A percentile compares a stretch with the other conserved stretches of the same genome.
phyloP scores from a whole-genome alignment of 208 protist genomes.

The Leptomonas pyrrhocoris region DNA sequence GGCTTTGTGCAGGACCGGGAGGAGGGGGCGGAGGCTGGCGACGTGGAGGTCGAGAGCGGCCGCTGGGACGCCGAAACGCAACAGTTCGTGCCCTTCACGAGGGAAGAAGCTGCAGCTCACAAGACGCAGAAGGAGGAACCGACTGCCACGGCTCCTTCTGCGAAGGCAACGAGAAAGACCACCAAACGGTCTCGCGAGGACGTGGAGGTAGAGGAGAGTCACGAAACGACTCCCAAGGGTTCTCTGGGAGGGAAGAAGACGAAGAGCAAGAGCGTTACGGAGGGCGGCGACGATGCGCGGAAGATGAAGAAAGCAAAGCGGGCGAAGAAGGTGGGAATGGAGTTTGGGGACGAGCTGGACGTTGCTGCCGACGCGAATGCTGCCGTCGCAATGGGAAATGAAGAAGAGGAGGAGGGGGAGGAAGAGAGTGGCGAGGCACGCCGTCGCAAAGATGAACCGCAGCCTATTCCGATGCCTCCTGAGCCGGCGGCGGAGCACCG shows the following conservation, averaged over 20 bases:
- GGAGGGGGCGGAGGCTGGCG: slow-evolving; percentile 66
- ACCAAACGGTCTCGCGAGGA: slow-evolving; percentile 24
- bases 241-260: slow-evolving; percentile 4
- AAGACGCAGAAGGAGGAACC: slow-evolving; percentile 9
- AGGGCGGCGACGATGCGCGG: slow-evolving; percentile 17
- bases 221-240: background rate
- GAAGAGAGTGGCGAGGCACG: slow-evolving; percentile 5
- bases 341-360: slow-evolving; percentile 29
- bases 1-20: slow-evolving; percentile 80
- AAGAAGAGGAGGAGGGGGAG: slow-evolving; percentile 15
- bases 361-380: slow-evolving; percentile 14
- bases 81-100: slow-evolving; percentile 71
- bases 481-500: slow-evolving; percentile 61
- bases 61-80: slow-evolving; percentile 73
- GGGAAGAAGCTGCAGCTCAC: slow-evolving; percentile 31
- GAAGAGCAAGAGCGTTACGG: slow-evolving; percentile 14
- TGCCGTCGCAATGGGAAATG: slow-evolving; percentile 9
- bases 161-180: slow-evolving; percentile 32
- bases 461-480: slow-evolving; percentile 80
- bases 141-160: background rate
- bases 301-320: slow-evolving; percentile 15
- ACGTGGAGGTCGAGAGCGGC: slow-evolving; percentile 57
- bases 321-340: slow-evolving; percentile 5
- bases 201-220: slow-evolving; percentile 9
- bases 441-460: slow-evolving; percentile 62